Conservation (phyloP, 2,329 filamentous ascomycete genomes). For the Diplodia intermedia region DNA sequence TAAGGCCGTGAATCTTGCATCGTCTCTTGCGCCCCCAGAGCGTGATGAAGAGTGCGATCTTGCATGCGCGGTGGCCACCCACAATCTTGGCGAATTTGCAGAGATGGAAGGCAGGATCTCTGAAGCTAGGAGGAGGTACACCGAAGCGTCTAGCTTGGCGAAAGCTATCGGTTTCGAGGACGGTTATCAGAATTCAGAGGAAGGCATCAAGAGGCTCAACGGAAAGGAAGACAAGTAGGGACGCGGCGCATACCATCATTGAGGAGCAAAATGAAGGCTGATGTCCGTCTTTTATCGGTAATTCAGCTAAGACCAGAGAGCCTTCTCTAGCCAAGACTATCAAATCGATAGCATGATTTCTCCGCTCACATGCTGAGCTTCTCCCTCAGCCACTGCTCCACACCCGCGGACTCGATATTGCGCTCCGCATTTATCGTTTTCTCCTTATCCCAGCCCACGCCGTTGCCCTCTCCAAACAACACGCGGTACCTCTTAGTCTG, state of each 20-base stretch:
- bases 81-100: conserved; percentile 85
- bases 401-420: conserved; percentile 54
- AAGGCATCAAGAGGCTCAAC: conserved; percentile 48
- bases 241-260: not conserved
- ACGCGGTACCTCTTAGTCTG: conserved; percentile 65
- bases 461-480: conserved; percentile 65
- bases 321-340: not conserved
- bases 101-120: conserved; percentile 71
- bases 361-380: conserved; percentile 32
- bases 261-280: not conserved
- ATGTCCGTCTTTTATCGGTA: not conserved
- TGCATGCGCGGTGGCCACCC: conserved; percentile 82
- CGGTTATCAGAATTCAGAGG: conserved; percentile 51
- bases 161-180: conserved; percentile 57
- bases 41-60: conserved; percentile 81
- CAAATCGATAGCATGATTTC: not conserved
- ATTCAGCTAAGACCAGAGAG: not conserved
- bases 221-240: conserved; percentile 22
- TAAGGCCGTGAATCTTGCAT: conserved; percentile 74
- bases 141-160: conserved; percentile 69
- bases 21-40: conserved; percentile 68
- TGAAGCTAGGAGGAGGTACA: conserved; percentile 72
- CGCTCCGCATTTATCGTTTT: conserved; percentile 61
- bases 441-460: conserved; percentile 64
- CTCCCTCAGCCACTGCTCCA: conserved; percentile 50